phyloP scores from a whole-genome alignment of 2,329 filamentous ascomycete genomes.

The Xylaria sp. region DNA sequence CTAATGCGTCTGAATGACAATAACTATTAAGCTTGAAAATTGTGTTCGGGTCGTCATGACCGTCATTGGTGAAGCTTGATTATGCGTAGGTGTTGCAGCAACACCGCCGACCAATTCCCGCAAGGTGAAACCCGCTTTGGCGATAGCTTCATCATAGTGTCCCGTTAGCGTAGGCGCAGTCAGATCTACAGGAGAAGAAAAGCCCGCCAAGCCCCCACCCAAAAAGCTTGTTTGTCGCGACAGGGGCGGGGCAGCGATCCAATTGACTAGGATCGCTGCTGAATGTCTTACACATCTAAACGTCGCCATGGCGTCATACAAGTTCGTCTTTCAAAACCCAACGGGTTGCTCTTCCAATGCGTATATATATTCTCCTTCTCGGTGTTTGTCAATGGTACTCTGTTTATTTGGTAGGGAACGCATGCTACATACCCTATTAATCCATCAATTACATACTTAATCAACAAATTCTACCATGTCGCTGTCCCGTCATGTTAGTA shows the following conservation, averaged over 20 bases:
- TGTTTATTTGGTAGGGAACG: background rate
- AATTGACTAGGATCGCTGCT: background rate
- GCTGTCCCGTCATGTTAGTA: slow-evolving; percentile 25
- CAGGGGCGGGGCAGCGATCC: background rate
- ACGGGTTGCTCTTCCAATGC: background rate
- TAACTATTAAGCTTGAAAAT: too few relatives aligned
- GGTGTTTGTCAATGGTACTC: too few relatives aligned
- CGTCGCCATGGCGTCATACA: slow-evolving; percentile 23
- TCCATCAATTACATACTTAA: background rate
- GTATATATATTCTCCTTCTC: background rate
- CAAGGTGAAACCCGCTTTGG: background rate
- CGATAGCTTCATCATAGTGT: background rate
- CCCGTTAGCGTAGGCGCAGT: background rate
- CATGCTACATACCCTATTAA: background rate
- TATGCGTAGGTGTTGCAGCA: too few relatives aligned
- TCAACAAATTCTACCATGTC: slow-evolving; percentile 7
- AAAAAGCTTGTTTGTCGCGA: slow-evolving; percentile 22
- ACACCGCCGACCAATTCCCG: too few relatives aligned
- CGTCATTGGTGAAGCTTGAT: too few relatives aligned
- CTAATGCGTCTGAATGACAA: too few relatives aligned
- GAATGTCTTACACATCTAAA: background rate
- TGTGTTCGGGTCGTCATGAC: too few relatives aligned
- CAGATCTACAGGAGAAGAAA: slow-evolving; percentile 10
- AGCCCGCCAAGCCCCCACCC: background rate
- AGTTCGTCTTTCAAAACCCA: background rate